These are phyloP conservation scores for Cladosporium sp. DNA, from an alignment of 2,329 filamentous ascomycete species.

Conservation along the genomic window DNA sequence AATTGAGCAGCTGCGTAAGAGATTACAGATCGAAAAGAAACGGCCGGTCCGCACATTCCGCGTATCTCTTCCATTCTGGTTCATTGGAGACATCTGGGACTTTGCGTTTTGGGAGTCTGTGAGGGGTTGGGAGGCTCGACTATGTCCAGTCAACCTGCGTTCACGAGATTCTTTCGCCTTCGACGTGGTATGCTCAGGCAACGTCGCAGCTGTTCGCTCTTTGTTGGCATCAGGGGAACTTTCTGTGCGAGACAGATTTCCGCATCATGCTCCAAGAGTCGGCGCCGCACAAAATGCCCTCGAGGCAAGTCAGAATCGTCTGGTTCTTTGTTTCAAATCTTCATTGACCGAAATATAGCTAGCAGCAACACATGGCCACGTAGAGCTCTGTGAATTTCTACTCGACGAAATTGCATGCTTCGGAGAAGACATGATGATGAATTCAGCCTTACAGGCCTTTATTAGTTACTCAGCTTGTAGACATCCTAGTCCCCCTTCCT, in stretches of 20 bases:
- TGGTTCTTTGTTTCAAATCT: no score
- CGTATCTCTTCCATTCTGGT: not conserved
- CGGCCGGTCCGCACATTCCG: not conserved
- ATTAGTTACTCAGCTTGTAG: not conserved
- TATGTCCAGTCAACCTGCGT: not conserved
- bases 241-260: not conserved
- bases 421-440: not conserved
- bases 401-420: not conserved
- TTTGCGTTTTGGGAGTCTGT: not conserved
- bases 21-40: not conserved
- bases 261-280: no score
- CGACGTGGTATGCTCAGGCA: not conserved
- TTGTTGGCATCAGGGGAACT: not conserved
- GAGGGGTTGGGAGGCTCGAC: not conserved
- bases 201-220: not conserved
- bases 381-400: not conserved
- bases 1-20: no score
- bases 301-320: no score
- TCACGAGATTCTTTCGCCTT: not conserved
- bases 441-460: not conserved
- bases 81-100: not conserved
- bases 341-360: no score
- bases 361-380: not conserved
- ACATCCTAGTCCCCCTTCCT: not conserved
- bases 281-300: no score